These are phyloP conservation scores for Cladobotryum mycophilum DNA, from an alignment of 2,329 filamentous ascomycete species.

Conservation along the genomic window DNA sequence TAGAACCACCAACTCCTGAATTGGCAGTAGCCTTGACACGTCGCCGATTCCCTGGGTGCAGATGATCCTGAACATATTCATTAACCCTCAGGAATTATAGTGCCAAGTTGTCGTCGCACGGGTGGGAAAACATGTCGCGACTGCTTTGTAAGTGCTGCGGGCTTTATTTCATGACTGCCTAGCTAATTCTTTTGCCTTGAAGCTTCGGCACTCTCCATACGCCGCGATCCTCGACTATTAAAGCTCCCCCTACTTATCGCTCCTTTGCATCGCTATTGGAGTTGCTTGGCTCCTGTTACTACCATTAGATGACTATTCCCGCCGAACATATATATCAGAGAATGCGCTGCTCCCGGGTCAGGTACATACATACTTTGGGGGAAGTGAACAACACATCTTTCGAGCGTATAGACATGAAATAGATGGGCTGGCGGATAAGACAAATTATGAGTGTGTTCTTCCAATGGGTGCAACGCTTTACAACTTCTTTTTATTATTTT, in stretches of 20 bases:
- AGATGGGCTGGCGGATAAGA: constrained; percentile 49
- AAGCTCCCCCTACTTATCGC: constrained; percentile 82
- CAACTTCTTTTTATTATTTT: too few relatives aligned
- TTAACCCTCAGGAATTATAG: background rate
- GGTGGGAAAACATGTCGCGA: constrained; percentile 7
- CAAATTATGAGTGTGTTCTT: constrained; percentile 45
- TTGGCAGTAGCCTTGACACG: background rate
- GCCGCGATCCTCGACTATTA: constrained; percentile 73
- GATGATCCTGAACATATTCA: background rate
- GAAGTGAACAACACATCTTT: constrained; percentile 92
- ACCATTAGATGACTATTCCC: constrained; percentile 83
- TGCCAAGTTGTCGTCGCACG: background rate
- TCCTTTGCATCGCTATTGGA: constrained; percentile 77
- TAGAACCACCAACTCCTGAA: too few relatives aligned
- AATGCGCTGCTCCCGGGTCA: constrained; percentile 93
- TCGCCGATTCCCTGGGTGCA: background rate
- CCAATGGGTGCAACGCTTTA: background rate
- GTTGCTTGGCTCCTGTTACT: constrained; percentile 85
- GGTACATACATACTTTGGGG: constrained; percentile 95
- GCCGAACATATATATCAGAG: constrained; percentile 92
- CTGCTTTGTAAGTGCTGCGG: constrained; percentile 10
- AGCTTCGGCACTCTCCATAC: constrained; percentile 62
- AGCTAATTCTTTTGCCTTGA: background rate
- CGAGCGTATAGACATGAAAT: constrained; percentile 84
- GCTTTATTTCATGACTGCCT: background rate